Evolutionary conservation across 2,329 filamentous ascomycete genomes (phyloP).

Genomic region (Neonectria ditissima): DNA sequence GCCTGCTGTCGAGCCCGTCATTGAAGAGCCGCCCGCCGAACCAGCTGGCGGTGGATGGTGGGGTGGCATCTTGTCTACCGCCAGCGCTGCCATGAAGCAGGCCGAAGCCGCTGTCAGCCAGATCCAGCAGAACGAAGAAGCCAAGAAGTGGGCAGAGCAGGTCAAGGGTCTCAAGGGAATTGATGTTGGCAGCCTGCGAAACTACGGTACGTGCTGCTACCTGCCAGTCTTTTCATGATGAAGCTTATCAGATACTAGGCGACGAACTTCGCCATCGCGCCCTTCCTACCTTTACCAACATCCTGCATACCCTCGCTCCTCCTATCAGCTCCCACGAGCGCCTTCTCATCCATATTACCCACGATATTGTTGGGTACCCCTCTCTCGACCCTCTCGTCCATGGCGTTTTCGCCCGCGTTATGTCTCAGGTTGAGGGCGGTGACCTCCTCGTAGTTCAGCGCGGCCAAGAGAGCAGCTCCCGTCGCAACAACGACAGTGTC

Average conservation of each 20-base stretch:
- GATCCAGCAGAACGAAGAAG: slow-evolving; percentile 96
- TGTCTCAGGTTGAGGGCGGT: slow-evolving; percentile 98
- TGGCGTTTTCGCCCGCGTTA: slow-evolving; percentile 91
- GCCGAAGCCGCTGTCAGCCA: slow-evolving; percentile 94
- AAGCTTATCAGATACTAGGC: slow-evolving; percentile 62
- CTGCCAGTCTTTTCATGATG: not conserved
- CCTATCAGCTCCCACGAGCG: slow-evolving; percentile 98
- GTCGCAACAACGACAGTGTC: slow-evolving; percentile 68
- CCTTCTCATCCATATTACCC: slow-evolving; percentile 95
- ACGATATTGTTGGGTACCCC: slow-evolving; percentile 94
- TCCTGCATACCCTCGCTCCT: slow-evolving; percentile 94
- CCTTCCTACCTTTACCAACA: slow-evolving; percentile 92
- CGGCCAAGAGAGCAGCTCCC: slow-evolving; percentile 83
- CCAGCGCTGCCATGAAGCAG: slow-evolving; percentile 88
- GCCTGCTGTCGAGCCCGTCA: slow-evolving; percentile 58
- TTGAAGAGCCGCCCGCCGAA: slow-evolving; percentile 45
- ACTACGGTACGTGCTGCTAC: slow-evolving; percentile 48
- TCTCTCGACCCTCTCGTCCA: slow-evolving; percentile 94
- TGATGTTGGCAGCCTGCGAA: slow-evolving; percentile 81
- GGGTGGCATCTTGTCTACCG: slow-evolving; percentile 86
- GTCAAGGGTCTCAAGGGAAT: slow-evolving; percentile 72
- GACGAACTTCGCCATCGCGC: slow-evolving; percentile 89
- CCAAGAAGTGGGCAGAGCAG: slow-evolving; percentile 95
- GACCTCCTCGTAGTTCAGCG: slow-evolving; percentile 95
- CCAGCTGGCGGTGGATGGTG: slow-evolving; percentile 81